phyloP scores from a whole-genome alignment of 2,329 filamentous ascomycete genomes.

The Neonectria faginata region DNA sequence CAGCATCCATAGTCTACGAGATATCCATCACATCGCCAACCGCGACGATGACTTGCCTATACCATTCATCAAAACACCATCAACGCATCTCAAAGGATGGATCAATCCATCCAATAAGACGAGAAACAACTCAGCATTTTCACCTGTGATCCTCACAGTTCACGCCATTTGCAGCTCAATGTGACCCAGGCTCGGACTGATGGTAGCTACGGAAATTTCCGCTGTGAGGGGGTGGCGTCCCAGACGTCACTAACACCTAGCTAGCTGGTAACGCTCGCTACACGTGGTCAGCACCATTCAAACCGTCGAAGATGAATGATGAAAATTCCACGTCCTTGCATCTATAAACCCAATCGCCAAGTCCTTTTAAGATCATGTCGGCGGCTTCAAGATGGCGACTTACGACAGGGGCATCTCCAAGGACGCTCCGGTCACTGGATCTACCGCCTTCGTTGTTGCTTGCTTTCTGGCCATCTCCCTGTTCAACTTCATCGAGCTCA shows the following conservation, averaged over 20 bases:
- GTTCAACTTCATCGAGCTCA: conserved; percentile 50
- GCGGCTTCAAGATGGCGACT: not conserved
- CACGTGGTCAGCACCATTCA: not conserved
- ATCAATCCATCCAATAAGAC: too few species aligned
- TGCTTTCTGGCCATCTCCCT: not conserved
- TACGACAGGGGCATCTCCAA: not conserved
- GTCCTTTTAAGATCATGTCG: not conserved
- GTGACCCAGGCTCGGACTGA: not conserved
- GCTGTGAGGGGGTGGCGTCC: not conserved
- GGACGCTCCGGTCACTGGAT: not conserved
- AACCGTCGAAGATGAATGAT: not conserved
- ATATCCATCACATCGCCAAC: too few species aligned
- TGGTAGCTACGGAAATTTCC: not conserved
- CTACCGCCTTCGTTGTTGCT: not conserved
- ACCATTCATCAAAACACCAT: too few species aligned
- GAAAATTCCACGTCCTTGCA: not conserved
- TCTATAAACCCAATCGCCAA: too few species aligned
- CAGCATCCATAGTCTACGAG: too few species aligned
- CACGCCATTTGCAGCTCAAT: not conserved
- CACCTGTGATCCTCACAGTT: too few species aligned
- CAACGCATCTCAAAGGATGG: too few species aligned
- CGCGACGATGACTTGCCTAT: too few species aligned
- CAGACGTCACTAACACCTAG: not conserved
- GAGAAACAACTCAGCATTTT: too few species aligned
- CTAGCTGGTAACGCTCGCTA: not conserved